Evolutionary conservation across 371 early-diverging fungal genomes (phyloP), one percentile per base, ranked within the genome.

Genomic region (Conidiobolus incongruus): DNA sequence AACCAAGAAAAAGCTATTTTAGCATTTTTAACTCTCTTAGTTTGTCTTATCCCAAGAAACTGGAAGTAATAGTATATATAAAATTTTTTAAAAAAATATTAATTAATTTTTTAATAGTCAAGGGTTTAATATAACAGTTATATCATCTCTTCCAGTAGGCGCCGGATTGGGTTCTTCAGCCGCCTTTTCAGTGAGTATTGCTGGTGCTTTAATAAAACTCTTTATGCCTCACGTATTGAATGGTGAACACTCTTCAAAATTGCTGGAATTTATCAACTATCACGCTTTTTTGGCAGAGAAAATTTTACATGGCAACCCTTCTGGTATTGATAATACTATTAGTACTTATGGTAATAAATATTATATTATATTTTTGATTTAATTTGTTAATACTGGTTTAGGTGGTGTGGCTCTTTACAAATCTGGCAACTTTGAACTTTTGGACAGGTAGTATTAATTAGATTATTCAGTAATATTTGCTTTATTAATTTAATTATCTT

Each of bases 121-220:
- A 24, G 70, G 70, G 2, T 65, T 81, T 30, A 68, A 66, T 4
- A 47, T 85, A 22, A 52, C 56, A 40, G 70, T 85, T 19, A 60
- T 75, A 11, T 88, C 91, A 0, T 56, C 59, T 26, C 48, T 96
- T 4, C 96, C 96, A 1, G 80, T 94, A n/a, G 89, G 94, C 16
- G 77, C 92, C 13, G 97, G 97, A 0, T 67, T 96, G 11, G 97
- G 97, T 1, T 90, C 90, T 4, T 92, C 93, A 4, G 97, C 97
- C 1, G 72, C 93, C 8, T 92, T 72, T 56, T 72, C 78, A 35
- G 87, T 86, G 11, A 69, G 65, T 13, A 46, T 90, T n/a, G 65
- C 85, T 1, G 66, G 88, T 0, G 75, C 77, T 2, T 49, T 95
- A 23, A 60, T 91, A 42, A 52, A 56, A 35, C 52, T 72, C 13